Evolutionary conservation across 805 yeast species (phyloP), one percentile per base, ranked within the genome.

Genomic region (Metschnikowia kofuensis): DNA sequence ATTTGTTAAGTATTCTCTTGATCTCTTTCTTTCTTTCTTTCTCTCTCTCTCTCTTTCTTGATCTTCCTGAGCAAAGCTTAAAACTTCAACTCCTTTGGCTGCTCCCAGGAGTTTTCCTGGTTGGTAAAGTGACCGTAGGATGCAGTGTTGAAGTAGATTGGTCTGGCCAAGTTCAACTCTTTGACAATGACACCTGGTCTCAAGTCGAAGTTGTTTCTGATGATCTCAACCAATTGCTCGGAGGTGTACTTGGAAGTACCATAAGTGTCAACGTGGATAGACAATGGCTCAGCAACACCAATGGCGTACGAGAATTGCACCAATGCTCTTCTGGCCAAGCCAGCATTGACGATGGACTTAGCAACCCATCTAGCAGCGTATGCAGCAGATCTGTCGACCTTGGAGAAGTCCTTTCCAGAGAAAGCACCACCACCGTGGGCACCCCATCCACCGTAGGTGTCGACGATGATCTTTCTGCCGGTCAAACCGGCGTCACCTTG

Each of bases 341-440:
- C 92, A 58, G 99, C 97, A 64, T 82, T 78, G 59, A 94, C 96
- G 65, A 94, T 83, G 48, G 99, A 94, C 82, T 94, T 94, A 73
- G 99, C 99, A 65, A 94, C 97, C 99, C 99, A 94, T 82, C 99
- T 90, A 65, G 99, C 99, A 67, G 99, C 97, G 72, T 94, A 94
- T 61, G 99, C 99, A 70, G 99, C 99, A 58, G 98, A 92, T 80
- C 99, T 89, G 77, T 94, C 99, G 68, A 94, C 99, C 83, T 94
- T 94, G 73, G 97, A 89, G 88, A 89, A 94, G 77, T 94, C 99
- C 83, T 94, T 94, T 76, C 99, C 99, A 58, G 96, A 87, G 90
- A 94, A 94, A 58, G 99, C 99, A 82, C 99, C 99, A 82, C 99
- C 99, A 78, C 99, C 99, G 82, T 94, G 99, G 68, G 99, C 98